phyloP scores from a whole-genome alignment of 176 grass and related monocot species.

The Rhynchospora pubera region DNA sequence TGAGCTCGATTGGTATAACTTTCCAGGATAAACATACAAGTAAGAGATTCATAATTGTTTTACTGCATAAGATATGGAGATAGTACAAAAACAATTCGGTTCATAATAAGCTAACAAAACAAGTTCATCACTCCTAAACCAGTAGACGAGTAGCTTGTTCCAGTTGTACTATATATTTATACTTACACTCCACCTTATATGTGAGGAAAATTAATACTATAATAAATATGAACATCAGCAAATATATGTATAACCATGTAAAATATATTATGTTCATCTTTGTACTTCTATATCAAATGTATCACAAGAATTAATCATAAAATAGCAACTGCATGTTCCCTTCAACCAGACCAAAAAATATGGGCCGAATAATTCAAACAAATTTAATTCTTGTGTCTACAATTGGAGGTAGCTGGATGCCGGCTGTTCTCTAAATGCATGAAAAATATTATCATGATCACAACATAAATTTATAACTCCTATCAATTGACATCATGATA shows the following conservation, averaged over 20 bases:
- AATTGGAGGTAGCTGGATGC: neutral
- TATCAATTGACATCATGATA: neutral
- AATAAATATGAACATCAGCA: neutral
- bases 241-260: neutral
- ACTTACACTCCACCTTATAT: neutral
- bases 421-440: neutral
- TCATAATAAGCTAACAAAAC: neutral
- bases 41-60: neutral
- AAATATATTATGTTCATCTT: neutral
- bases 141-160: neutral
- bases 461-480: neutral
- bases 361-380: neutral
- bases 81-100: neutral
- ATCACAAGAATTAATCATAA: neutral
- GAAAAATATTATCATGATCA: neutral
- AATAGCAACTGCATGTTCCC: neutral
- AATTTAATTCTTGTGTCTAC: neutral
- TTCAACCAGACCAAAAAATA: neutral
- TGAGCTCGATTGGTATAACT: neutral
- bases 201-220: neutral
- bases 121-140: neutral
- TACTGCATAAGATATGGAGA: slow-evolving; percentile 8
- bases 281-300: neutral
- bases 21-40: neutral
- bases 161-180: neutral